Evolutionary conservation across 2,329 filamentous ascomycete species (phyloP).

Genomic region (Cercospora sp.): DNA sequence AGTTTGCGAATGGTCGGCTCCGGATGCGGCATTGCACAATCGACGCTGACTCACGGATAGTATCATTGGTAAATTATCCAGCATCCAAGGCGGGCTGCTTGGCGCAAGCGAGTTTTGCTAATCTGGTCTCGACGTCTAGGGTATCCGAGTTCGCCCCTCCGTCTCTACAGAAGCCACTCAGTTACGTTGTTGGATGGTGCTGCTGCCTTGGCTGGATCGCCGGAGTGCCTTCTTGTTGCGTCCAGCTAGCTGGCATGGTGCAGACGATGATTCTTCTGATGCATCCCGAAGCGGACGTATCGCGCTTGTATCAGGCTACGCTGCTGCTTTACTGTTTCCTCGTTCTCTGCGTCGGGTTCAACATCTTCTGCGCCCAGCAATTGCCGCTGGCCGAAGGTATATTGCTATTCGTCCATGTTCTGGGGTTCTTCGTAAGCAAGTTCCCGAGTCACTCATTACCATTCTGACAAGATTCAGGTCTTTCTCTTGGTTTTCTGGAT

Average conservation of each 20-base stretch:
- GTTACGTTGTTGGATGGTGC: constrained; percentile 49
- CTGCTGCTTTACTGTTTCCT: constrained; percentile 37
- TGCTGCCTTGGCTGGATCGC: constrained; percentile 40
- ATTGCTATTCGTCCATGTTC: constrained; percentile 44
- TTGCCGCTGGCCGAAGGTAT: constrained; percentile 40
- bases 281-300: constrained; percentile 30
- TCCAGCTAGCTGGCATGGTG: constrained; percentile 36
- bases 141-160: constrained; percentile 47
- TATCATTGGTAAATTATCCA: constrained; percentile 30
- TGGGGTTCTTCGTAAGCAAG: constrained; percentile 44
- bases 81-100: neutral
- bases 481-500: constrained; percentile 45
- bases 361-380: constrained; percentile 39
- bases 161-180: constrained; percentile 46
- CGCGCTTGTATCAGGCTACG: constrained; percentile 35
- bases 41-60: constrained; percentile 21
- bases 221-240: constrained; percentile 35
- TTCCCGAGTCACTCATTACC: neutral
- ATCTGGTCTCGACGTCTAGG: constrained; percentile 16
- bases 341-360: constrained; percentile 38
- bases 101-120: neutral
- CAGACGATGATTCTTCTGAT: constrained; percentile 36
- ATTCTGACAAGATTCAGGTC: constrained; percentile 13
- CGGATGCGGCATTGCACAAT: neutral
- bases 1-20: neutral